Evolutionary conservation across 2,329 filamentous ascomycete species (phyloP), one percentile per base, ranked within the genome.

Genomic region (Ophioceras dolichostomum): DNA sequence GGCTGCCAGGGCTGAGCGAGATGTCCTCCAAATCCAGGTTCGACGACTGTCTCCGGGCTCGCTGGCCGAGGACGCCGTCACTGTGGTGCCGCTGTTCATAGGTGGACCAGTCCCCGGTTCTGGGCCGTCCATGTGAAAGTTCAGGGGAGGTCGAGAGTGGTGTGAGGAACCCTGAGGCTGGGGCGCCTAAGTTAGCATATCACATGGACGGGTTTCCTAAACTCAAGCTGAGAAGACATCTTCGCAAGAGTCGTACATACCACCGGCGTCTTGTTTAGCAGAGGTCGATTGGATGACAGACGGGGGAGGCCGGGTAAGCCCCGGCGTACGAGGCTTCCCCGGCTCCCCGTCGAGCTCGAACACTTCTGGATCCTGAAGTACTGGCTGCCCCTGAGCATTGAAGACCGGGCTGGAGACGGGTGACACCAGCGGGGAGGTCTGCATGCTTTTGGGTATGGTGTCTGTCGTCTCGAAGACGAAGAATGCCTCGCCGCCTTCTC

Each of bases 391-490:
- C 45, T 73, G 58, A 4, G 67, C 55, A 14, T 65, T 58, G 29
- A 83, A 64, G n/a, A 76, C 74, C 16, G 91, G 91, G 52, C 88
- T 95, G 38, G 76, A 74, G n/a, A 77, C 81, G 5, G 91, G 91
- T 18, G 88, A 95, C 36, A 93, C 83, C 37, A 96, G 67, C 24
- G 91, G 91, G 34, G 89, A 96, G 1, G 91, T 98, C 62, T 96
- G 91, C 53, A 96, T 65, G 39, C 83, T 85, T 56, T 84, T 82
- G n/a, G 91, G 91, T 41, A 98, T 91, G 50, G 77, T 81, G 48
- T 89, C 85, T 37, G 80, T 82, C 8, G 91, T 98, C 63, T 96
- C 87, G 53, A 98, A 96, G 45, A 98, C 87, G 59, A 98, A 98
- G 64, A 98, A 98, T 19, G 91, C 91, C 64, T 98, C 91, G 46